Evolutionary conservation across 2,329 filamentous ascomycete species (phyloP).

Genomic region (Ophiostoma fasciatum): DNA sequence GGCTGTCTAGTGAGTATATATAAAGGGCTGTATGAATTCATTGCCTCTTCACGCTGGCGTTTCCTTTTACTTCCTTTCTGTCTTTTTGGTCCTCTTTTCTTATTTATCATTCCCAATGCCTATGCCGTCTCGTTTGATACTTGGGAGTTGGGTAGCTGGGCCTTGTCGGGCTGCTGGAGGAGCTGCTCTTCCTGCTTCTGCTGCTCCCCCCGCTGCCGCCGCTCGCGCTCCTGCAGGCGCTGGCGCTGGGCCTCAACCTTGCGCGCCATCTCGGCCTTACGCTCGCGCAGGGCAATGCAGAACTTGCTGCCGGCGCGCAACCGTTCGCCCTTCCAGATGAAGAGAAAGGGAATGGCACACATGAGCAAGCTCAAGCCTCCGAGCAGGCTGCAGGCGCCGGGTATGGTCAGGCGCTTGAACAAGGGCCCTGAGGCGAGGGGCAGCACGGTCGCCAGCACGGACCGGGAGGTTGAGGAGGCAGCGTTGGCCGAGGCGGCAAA

Average conservation of each 20-base stretch:
- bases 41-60: too few relatives aligned
- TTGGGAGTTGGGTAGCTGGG: neutral
- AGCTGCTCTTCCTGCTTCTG: neutral
- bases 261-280: constrained; percentile 31
- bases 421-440: constrained; percentile 39
- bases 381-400: constrained; percentile 36
- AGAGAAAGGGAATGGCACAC: constrained; percentile 35
- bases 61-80: too few relatives aligned
- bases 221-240: neutral
- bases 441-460: constrained; percentile 37
- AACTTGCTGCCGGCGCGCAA: constrained; percentile 45
- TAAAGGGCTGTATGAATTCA: too few relatives aligned
- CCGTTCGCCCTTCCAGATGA: constrained; percentile 37
- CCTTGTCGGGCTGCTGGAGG: neutral
- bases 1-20: too few relatives aligned
- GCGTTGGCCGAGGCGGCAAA: constrained; percentile 44
- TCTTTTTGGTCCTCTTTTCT: too few relatives aligned
- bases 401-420: constrained; percentile 31
- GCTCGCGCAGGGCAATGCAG: constrained; percentile 41
- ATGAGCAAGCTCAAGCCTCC: constrained; percentile 35
- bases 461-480: constrained; percentile 32
- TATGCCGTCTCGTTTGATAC: constrained; percentile 3
- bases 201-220: neutral
- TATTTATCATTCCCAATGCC: neutral
- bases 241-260: constrained; percentile 23